Conservation (phyloP, 805 yeast genomes). For the Ogataea paraovalis region DNA sequence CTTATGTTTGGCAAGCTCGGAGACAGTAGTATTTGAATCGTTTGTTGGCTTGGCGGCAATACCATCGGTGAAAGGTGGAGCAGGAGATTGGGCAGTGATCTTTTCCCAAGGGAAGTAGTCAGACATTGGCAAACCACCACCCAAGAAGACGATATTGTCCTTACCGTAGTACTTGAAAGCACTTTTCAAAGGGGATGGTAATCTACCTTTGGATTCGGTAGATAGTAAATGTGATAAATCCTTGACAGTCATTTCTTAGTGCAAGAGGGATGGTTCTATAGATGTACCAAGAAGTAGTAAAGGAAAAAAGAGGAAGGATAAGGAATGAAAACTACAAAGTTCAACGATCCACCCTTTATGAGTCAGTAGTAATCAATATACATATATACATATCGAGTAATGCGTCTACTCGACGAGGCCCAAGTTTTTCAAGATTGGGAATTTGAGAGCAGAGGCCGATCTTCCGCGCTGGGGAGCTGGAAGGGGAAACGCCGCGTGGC, state of each 20-base stretch:
- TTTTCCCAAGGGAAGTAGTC: conserved; percentile 91
- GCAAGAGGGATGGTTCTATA: too few relatives aligned
- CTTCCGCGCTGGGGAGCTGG: too few relatives aligned
- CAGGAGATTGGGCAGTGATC: conserved; percentile 64
- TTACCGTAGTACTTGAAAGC: conserved; percentile 73
- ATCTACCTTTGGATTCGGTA: conserved; percentile 71
- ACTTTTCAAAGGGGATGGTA: conserved; percentile 74
- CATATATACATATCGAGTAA: too few relatives aligned
- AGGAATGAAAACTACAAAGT: too few relatives aligned
- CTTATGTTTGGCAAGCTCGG: conserved; percentile 37
- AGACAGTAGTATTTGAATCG: conserved; percentile 34
- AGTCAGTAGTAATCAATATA: too few relatives aligned
- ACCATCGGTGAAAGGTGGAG: conserved; percentile 76
- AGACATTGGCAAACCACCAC: conserved; percentile 92
- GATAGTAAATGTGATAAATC: conserved; percentile 76
- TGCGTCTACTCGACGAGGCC: too few relatives aligned
- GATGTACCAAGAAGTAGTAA: too few relatives aligned
- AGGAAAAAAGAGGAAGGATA: not conserved
- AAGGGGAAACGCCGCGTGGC: too few relatives aligned
- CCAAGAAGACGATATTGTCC: conserved; percentile 81
- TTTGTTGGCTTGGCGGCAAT: conserved; percentile 57
- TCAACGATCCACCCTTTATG: too few relatives aligned
- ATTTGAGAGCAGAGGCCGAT: too few relatives aligned
- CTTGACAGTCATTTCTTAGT: conserved; percentile 39
- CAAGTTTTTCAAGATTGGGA: too few relatives aligned